Evolutionary conservation across 495 filamentous ascomycete species (phyloP).

Genomic region (Apiosordaria backusii): DNA sequence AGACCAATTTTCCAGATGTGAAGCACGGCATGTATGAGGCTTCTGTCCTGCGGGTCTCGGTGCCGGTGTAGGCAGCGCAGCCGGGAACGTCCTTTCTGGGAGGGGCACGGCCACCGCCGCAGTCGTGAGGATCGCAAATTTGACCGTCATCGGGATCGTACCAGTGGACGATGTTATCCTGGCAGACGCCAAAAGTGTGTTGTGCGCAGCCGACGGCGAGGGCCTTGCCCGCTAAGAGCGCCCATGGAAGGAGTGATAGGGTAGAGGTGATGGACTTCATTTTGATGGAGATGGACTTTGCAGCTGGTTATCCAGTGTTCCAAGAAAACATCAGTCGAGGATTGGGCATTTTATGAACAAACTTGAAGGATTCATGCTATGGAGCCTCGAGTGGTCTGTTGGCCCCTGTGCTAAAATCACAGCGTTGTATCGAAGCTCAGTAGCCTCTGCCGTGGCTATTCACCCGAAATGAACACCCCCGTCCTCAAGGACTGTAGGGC

Average conservation of each 20-base stretch:
- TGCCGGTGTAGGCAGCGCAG: slow-evolving; percentile 33
- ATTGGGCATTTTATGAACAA: no score
- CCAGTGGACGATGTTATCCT: slow-evolving; percentile 45
- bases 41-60: neutral
- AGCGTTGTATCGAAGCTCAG: no score
- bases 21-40: slow-evolving; percentile 2
- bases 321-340: no score
- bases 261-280: neutral
- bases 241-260: neutral
- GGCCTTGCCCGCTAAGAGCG: neutral
- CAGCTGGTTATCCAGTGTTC: no score
- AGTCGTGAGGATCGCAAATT: slow-evolving; percentile 59
- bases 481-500: no score
- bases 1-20: neutral
- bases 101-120: slow-evolving; percentile 61
- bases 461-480: no score
- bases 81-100: slow-evolving; percentile 58
- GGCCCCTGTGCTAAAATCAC: no score
- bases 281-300: neutral
- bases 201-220: slow-evolving; percentile 6
- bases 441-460: no score
- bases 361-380: no score
- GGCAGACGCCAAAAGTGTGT: slow-evolving; percentile 24
- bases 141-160: slow-evolving; percentile 57
- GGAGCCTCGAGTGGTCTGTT: no score